Evolutionary conservation across 208 protist species (phyloP).

Genomic region (Trichomonas gallinae): DNA sequence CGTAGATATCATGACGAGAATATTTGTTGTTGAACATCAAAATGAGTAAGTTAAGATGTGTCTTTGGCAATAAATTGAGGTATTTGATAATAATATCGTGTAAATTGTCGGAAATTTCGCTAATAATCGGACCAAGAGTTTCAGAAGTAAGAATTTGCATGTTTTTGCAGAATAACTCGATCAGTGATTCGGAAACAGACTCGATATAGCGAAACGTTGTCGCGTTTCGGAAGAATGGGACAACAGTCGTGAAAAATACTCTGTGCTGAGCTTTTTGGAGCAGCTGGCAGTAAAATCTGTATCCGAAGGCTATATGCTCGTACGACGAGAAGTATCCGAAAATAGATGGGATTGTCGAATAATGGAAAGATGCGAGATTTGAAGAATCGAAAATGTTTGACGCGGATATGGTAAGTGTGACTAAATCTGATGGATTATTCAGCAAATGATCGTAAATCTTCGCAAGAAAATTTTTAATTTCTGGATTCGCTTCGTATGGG

Average conservation of each 20-base stretch:
- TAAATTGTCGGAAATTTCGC: neutral
- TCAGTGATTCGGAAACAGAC: neutral
- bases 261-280: neutral
- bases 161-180: neutral
- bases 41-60: neutral
- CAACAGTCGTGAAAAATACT: neutral
- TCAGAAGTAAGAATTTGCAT: neutral
- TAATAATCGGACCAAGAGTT: neutral
- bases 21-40: neutral
- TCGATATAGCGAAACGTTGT: neutral
- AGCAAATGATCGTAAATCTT: neutral
- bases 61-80: neutral
- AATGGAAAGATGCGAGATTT: neutral
- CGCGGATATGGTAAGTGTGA: neutral
- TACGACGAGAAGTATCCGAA: neutral
- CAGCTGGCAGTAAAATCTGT: neutral
- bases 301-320: neutral
- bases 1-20: neutral
- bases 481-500: neutral
- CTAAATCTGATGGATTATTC: neutral
- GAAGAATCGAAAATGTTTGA: neutral
- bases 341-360: neutral
- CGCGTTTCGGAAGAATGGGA: neutral
- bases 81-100: neutral
- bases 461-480: neutral